Percentiles rank a stretch among this genome's conserved stretches.
Conservation (phyloP, 108 stramenopile genomes). For the Hondaea fermentalgiana region DNA sequence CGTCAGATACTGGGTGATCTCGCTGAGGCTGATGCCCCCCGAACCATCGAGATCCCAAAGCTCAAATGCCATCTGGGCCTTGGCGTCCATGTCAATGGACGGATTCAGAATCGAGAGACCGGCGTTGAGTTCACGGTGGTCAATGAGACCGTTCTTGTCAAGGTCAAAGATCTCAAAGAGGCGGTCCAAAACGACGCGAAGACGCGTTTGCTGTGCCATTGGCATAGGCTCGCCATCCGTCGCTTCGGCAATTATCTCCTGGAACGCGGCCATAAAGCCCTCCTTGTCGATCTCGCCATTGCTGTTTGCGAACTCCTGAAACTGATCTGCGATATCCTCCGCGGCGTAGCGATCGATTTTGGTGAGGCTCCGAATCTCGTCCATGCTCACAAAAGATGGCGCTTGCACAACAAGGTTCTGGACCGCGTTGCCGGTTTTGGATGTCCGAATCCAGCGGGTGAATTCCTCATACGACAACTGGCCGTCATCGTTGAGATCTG, state of each 20-base stretch:
- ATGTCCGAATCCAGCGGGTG: not conserved
- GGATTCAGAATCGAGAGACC: not conserved
- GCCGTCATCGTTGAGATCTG: not conserved
- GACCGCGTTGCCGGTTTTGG: not conserved
- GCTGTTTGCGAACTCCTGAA: not conserved
- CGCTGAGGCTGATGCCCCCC: conserved; percentile 25
- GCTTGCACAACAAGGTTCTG: not conserved
- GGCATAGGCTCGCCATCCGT: not conserved
- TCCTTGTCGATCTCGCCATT: not conserved
- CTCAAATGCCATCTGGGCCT: conserved; percentile 18
- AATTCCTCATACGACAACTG: not conserved
- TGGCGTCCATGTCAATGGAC: not conserved
- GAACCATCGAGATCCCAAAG: conserved; percentile 34
- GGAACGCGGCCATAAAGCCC: not conserved
- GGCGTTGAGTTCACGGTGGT: not conserved
- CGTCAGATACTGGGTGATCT: conserved; percentile 31
- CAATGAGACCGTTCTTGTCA: not conserved
- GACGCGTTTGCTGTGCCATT: not conserved
- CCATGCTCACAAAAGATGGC: not conserved
- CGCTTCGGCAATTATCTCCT: not conserved
- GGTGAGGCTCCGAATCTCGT: not conserved
- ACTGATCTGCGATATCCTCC: not conserved
- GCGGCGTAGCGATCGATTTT: not conserved
- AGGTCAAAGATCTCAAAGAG: conserved; percentile 10
- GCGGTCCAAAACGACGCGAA: not conserved